phyloP scores from a whole-genome alignment of 257 asterid genomes.

The Cynanchum wilfordii region DNA sequence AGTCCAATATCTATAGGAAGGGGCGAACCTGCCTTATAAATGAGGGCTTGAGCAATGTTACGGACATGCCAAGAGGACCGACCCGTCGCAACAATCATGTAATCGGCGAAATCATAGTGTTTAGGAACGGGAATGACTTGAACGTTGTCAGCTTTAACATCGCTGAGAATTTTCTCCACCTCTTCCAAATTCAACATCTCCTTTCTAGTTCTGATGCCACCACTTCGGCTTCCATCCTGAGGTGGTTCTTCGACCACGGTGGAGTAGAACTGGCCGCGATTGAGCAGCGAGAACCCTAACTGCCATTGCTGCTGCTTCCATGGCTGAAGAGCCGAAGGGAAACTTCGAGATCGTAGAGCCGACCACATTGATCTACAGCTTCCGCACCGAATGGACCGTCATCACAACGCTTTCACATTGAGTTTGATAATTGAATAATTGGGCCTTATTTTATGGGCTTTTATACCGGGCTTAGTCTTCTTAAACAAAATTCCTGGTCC shows the following conservation, averaged over 20 bases:
- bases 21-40: constrained; percentile 57
- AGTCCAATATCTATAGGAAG: not conserved
- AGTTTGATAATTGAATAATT: not conserved
- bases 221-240: not conserved
- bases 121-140: constrained; percentile 57
- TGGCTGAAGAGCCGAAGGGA: constrained; percentile 24
- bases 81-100: constrained; percentile 86
- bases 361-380: constrained; percentile 42
- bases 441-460: not conserved
- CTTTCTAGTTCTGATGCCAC: constrained; percentile 8
- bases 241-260: not conserved
- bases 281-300: constrained; percentile 25
- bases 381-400: not conserved
- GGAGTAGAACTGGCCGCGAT: constrained; percentile 36
- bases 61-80: constrained; percentile 97
- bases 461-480: not conserved
- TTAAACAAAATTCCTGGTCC: not conserved
- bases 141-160: constrained; percentile 85
- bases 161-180: constrained; percentile 68
- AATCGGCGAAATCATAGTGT: constrained; percentile 65
- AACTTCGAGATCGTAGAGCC: constrained; percentile 42
- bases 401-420: not conserved
- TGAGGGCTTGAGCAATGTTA: constrained; percentile 85
- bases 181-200: constrained; percentile 71
- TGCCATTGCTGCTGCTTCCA: constrained; percentile 16